Percentiles rank a stretch among this genome's conserved stretches.
phyloP scores from a whole-genome alignment of 768 basidiomycete genomes.

The Rhizopogon vesiculosus region DNA sequence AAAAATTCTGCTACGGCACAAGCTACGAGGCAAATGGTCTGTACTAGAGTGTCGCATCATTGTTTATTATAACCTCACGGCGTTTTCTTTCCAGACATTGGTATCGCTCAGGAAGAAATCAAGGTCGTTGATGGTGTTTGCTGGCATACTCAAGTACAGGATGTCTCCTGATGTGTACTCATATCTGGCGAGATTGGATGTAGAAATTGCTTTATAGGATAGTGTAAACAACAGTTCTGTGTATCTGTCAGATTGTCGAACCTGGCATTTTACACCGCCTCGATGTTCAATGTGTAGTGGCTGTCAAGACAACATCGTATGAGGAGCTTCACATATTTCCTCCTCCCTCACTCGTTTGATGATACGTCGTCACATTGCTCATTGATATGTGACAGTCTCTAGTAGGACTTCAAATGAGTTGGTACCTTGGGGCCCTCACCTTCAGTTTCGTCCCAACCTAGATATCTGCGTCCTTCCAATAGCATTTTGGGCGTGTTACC shows the following conservation, averaged over 20 bases:
- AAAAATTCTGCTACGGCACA: constrained; percentile 73
- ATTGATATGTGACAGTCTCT: not conserved
- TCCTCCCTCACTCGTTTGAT: too few species aligned
- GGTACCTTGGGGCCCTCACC: not conserved
- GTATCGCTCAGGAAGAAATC: constrained; percentile 71
- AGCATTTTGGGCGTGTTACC: constrained; percentile 10
- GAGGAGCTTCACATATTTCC: too few species aligned
- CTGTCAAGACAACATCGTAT: too few species aligned
- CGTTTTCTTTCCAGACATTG: constrained; percentile 45
- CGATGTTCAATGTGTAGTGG: too few species aligned
- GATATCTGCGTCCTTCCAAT: not conserved
- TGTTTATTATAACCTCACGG: constrained; percentile 11
- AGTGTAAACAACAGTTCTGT: not conserved
- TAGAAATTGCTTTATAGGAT: constrained; percentile 69
- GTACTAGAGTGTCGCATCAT: constrained; percentile 20
- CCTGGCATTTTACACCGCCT: too few species aligned
- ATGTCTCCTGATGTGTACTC: constrained; percentile 90
- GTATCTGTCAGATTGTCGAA: not conserved
- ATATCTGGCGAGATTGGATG: constrained; percentile 80
- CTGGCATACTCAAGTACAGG: constrained; percentile 81
- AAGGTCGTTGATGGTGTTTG: constrained; percentile 83
- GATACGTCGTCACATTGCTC: not conserved
- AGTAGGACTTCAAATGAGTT: not conserved
- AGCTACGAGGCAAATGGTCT: constrained; percentile 70
- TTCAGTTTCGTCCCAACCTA: not conserved